Conservation (phyloP, 2,329 filamentous ascomycete species). For the Sclerotinia glacialis region DNA sequence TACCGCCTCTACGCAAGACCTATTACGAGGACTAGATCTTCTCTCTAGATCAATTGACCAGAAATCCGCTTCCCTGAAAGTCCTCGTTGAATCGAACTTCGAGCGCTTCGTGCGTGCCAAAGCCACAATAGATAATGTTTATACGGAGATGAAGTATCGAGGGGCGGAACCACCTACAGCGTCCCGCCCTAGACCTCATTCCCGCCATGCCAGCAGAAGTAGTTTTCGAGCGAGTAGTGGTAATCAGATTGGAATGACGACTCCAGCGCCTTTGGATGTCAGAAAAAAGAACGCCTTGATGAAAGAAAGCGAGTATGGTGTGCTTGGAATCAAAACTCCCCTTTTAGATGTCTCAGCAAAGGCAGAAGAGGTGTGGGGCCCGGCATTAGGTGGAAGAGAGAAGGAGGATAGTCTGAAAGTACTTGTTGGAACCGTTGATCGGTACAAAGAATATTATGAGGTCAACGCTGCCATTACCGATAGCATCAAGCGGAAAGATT, state of each 20-base stretch:
- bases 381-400: slow-evolving; percentile 84
- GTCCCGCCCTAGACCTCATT: slow-evolving; percentile 40
- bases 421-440: slow-evolving; percentile 71
- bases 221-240: slow-evolving; percentile 44
- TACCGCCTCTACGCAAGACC: slow-evolving; percentile 74
- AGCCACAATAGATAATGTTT: slow-evolving; percentile 97
- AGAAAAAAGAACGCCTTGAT: slow-evolving; percentile 83
- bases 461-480: slow-evolving; percentile 74
- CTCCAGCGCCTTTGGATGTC: slow-evolving; percentile 47
- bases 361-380: slow-evolving; percentile 96
- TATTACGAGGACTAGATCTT: slow-evolving; percentile 79
- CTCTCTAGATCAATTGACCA: slow-evolving; percentile 92
- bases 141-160: slow-evolving; percentile 90
- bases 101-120: slow-evolving; percentile 97
- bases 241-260: slow-evolving; percentile 34
- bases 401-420: slow-evolving; percentile 84
- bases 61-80: slow-evolving; percentile 94
- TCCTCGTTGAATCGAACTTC: slow-evolving; percentile 95
- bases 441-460: slow-evolving; percentile 78
- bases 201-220: slow-evolving; percentile 40
- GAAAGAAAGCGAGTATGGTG: slow-evolving; percentile 90
- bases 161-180: slow-evolving; percentile 52
- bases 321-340: slow-evolving; percentile 82
- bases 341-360: slow-evolving; percentile 88
- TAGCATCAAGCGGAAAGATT: slow-evolving; percentile 86